phyloP scores from a whole-genome alignment of 441 rosid species.

The Lepidium campestre region DNA sequence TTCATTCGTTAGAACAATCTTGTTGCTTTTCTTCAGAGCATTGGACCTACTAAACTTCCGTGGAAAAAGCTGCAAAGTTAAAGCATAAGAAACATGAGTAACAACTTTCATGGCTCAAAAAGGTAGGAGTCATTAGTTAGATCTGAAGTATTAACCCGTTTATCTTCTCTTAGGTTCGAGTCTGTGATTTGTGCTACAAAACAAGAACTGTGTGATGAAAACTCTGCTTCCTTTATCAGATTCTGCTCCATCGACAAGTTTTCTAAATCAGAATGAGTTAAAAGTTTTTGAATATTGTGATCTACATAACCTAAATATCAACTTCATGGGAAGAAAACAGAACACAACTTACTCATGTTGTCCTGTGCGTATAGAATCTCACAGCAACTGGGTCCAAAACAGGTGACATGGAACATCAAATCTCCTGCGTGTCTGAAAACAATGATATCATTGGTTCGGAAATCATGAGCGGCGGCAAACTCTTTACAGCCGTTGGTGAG shows the following conservation, averaged over 20 bases:
- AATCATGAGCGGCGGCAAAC: constrained; percentile 7
- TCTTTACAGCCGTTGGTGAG: constrained; percentile 13
- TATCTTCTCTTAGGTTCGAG: background rate
- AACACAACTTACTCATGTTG: background rate
- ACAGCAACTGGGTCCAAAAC: background rate
- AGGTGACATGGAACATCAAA: constrained; percentile 4
- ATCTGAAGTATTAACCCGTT: background rate
- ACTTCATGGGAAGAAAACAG: background rate
- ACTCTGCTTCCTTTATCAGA: background rate
- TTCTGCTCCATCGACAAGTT: background rate
- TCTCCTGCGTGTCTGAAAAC: constrained; percentile 18
- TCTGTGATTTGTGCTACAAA: background rate
- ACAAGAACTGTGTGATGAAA: background rate
- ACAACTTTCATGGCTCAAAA: background rate
- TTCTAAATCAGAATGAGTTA: background rate
- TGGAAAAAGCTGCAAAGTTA: constrained; percentile 5
- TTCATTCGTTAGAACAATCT: constrained; percentile 4
- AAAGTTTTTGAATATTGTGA: background rate
- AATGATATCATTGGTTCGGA: constrained; percentile 2
- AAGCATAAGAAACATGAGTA: background rate
- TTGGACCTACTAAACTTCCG: constrained; percentile 1
- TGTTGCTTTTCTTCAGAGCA: constrained; percentile 1
- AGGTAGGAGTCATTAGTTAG: background rate
- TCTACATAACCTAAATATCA: background rate
- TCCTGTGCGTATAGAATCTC: background rate